These are phyloP conservation scores for Saccharomycopsis crataegensis DNA, from an alignment of 1,139 yeast species.

Conservation along the genomic window DNA sequence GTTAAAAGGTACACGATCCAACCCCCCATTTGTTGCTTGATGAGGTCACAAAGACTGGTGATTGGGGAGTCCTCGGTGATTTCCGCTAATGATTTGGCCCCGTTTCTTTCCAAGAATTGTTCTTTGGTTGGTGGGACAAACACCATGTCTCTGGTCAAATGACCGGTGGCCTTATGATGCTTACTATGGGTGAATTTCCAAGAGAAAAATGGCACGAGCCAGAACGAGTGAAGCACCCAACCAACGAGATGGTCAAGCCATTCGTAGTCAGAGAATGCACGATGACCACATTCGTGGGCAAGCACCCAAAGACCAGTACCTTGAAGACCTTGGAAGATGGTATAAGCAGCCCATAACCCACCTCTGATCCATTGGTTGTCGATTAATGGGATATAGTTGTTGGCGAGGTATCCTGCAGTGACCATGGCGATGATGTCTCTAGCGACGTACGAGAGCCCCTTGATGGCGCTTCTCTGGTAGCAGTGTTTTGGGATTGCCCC, in stretches of 20 bases:
- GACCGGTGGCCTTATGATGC: slow-evolving; percentile 87
- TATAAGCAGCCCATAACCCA: slow-evolving; percentile 52
- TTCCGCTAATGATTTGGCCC: slow-evolving; percentile 44
- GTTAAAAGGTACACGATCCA: slow-evolving; percentile 58
- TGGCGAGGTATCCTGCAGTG: slow-evolving; percentile 45
- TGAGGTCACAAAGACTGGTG: slow-evolving; percentile 43
- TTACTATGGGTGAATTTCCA: slow-evolving; percentile 80
- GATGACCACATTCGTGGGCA: slow-evolving; percentile 91
- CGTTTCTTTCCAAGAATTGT: slow-evolving; percentile 37
- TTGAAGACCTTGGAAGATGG: slow-evolving; percentile 52
- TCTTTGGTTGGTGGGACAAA: slow-evolving; percentile 67
- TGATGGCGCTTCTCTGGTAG: slow-evolving; percentile 54
- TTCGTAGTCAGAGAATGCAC: slow-evolving; percentile 69
- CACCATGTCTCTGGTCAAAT: slow-evolving; percentile 74
- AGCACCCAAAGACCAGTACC: slow-evolving; percentile 52
- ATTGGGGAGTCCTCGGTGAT: slow-evolving; percentile 70
- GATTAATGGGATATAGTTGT: slow-evolving; percentile 45
- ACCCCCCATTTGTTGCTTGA: slow-evolving; percentile 73
- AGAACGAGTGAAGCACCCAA: slow-evolving; percentile 73
- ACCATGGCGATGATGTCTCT: slow-evolving; percentile 54
- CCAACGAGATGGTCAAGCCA: slow-evolving; percentile 69
- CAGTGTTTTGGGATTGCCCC: slow-evolving; percentile 71
- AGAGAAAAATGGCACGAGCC: slow-evolving; percentile 77
- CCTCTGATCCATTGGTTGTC: slow-evolving; percentile 40
- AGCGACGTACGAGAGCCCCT: slow-evolving; percentile 54